Percentiles rank a stretch among this genome's conserved stretches.
Evolutionary conservation across 2,329 filamentous ascomycete species (phyloP).

Genomic region (Epichloe typhina): DNA sequence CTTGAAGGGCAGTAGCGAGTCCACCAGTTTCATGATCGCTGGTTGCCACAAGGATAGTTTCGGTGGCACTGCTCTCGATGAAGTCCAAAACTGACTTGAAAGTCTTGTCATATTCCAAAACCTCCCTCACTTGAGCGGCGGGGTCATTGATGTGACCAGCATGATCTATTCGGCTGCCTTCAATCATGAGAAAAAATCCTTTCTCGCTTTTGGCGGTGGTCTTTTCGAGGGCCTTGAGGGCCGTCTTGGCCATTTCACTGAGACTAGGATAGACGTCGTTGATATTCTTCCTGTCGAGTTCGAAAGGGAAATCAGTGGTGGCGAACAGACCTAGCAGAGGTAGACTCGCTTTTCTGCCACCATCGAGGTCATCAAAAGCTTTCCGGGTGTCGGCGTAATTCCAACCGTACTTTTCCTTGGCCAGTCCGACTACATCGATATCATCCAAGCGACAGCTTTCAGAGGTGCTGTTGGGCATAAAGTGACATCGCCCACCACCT

Average conservation of each 20-base stretch:
- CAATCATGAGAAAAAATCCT: slow-evolving; percentile 98
- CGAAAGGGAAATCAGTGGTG: slow-evolving; percentile 71
- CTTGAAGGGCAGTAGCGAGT: slow-evolving; percentile 62
- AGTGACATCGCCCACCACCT: slow-evolving; percentile 86
- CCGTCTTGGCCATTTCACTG: slow-evolving; percentile 79
- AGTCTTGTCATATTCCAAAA: slow-evolving; percentile 84
- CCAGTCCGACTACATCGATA: slow-evolving; percentile 60
- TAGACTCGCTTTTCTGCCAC: slow-evolving; percentile 55
- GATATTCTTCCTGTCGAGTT: slow-evolving; percentile 75
- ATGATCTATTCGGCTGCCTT: slow-evolving; percentile 91
- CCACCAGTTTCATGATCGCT: slow-evolving; percentile 96
- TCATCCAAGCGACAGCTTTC: slow-evolving; percentile 75
- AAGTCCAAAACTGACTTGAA: slow-evolving; percentile 79
- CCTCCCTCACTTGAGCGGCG: slow-evolving; percentile 76
- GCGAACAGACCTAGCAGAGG: slow-evolving; percentile 83
- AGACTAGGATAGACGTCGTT: slow-evolving; percentile 75
- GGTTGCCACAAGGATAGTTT: slow-evolving; percentile 75
- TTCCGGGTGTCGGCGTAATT: slow-evolving; percentile 59
- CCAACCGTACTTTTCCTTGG: slow-evolving; percentile 65
- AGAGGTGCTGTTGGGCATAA: slow-evolving; percentile 66
- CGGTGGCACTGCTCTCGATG: slow-evolving; percentile 56
- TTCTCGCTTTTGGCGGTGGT: slow-evolving; percentile 76
- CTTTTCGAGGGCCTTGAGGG: slow-evolving; percentile 63
- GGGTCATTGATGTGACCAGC: slow-evolving; percentile 80
- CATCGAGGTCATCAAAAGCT: slow-evolving; percentile 61